Conservation (phyloP, 2,329 filamentous ascomycete genomes). For the Alternaria conjuncta region DNA sequence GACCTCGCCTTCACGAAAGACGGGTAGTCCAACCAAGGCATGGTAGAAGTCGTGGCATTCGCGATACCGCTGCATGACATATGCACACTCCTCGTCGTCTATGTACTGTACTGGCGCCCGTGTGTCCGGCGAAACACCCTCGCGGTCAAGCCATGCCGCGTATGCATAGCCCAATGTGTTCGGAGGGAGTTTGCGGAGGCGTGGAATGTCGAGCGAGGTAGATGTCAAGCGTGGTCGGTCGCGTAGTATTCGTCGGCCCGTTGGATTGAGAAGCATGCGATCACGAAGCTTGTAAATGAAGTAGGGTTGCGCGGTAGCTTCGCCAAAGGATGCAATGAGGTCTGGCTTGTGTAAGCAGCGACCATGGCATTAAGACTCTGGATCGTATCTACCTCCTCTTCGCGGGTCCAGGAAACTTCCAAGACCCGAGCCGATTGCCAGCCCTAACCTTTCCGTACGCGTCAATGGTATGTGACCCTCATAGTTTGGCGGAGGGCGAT, state of each 20-base stretch:
- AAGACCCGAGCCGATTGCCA: conserved; percentile 69
- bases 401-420: conserved; percentile 74
- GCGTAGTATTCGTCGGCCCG: conserved; percentile 88
- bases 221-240: conserved; percentile 89
- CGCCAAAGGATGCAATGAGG: conserved; percentile 91
- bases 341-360: conserved; percentile 59
- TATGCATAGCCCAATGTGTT: conserved; percentile 84
- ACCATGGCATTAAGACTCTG: neutral
- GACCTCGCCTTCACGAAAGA: conserved; percentile 93
- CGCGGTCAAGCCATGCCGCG: conserved; percentile 88
- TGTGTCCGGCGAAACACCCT: conserved; percentile 92
- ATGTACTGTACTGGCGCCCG: conserved; percentile 84
- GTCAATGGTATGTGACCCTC: conserved; percentile 91
- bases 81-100: conserved; percentile 93
- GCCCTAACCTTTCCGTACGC: conserved; percentile 72
- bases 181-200: conserved; percentile 73
- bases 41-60: conserved; percentile 99
- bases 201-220: conserved; percentile 67
- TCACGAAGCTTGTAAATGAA: conserved; percentile 92
- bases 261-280: conserved; percentile 84
- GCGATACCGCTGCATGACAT: conserved; percentile 97
- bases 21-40: conserved; percentile 86
- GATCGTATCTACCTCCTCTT: conserved; percentile 67
- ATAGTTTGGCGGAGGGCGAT: conserved; percentile 86
- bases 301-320: conserved; percentile 92